Base-by-base conservation (phyloP, 1,284 basidiomycete species). In the Melampsora americana region DNA sequence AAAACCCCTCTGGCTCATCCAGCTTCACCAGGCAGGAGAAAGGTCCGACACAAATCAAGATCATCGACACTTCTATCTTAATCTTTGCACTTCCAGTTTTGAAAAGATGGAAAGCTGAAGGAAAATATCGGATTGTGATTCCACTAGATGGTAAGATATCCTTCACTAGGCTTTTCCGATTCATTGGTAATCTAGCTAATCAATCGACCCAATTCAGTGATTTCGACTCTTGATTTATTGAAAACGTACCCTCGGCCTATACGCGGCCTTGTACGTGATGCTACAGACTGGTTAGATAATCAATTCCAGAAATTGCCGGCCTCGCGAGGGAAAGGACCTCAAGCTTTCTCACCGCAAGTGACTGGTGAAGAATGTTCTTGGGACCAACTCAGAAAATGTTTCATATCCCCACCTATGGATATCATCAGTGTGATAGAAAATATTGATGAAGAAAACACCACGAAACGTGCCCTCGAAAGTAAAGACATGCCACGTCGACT, bases 1-100 rank as follows among this genome's bases (percentile, higher is more conserved):
- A 39, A 18, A 30, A 59, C 35, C 26, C 26, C 32, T 6, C 26
- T 23, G 16, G n/a, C 28, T 20, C n/a, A 30, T 42, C 20, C 42
- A 5, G 26, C 16, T 61, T 35, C 35, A 23, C 42, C 56, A 53
- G 50, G 35, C 35, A 35, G 9, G 35, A 35, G 30, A 48, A 12
- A 59, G 11, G n/a, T 48, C 70, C 61, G 26, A 26, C 30, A n/a
- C 42, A 42, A 20, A 64, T 65, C 44, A 64, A 65, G 50, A 20
- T 72, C 53, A 72, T 72, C 60, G 70, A 72, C 53, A 64, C 70
- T 32, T 72, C 70, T 11, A 35, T 72, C 39, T 48, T 72, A 26
- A 65, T 72, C 32, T 59, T 61, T 66, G 70, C 70, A 12, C n/a
- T 72, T 14, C 70, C 70, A 14, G 32, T 72, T 5, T 60, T 72